phyloP scores from a whole-genome alignment of 2,329 filamentous ascomycete genomes.

The Cryphonectria parasitica region DNA sequence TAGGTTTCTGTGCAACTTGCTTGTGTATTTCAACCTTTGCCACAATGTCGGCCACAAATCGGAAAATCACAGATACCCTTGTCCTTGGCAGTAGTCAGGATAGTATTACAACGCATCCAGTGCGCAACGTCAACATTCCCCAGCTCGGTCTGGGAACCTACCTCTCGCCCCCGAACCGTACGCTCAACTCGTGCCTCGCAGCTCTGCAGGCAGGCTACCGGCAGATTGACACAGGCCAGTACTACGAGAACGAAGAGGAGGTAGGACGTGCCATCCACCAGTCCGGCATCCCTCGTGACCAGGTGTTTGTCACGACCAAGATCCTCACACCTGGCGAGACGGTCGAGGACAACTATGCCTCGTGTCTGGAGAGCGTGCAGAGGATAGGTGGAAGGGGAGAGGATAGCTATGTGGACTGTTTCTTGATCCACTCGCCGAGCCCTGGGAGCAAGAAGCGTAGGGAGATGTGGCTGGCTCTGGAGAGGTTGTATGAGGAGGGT shows the following conservation, averaged over 20 bases:
- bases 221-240: slow-evolving; percentile 64
- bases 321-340: slow-evolving; percentile 47
- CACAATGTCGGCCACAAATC: neutral
- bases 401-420: slow-evolving; percentile 18
- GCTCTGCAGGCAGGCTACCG: slow-evolving; percentile 57
- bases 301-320: slow-evolving; percentile 67
- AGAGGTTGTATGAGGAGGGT: slow-evolving; percentile 21
- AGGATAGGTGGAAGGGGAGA: slow-evolving; percentile 45
- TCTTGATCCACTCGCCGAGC: slow-evolving; percentile 25
- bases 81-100: neutral
- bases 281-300: slow-evolving; percentile 53
- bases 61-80: slow-evolving; percentile 4
- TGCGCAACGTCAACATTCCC: slow-evolving; percentile 16
- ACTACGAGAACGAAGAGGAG: slow-evolving; percentile 65
- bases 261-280: slow-evolving; percentile 63
- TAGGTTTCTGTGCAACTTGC: too few species aligned
- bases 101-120: neutral
- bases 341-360: slow-evolving; percentile 54
- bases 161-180: slow-evolving; percentile 21
- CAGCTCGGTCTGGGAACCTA: slow-evolving; percentile 30
- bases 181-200: slow-evolving; percentile 39
- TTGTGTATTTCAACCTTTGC: neutral
- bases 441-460: slow-evolving; percentile 6
- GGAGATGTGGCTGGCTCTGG: slow-evolving; percentile 23
- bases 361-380: slow-evolving; percentile 63